These are phyloP conservation scores for Leishmania tarentolae DNA, from an alignment of 208 protist genomes.

Conservation along the genomic window DNA sequence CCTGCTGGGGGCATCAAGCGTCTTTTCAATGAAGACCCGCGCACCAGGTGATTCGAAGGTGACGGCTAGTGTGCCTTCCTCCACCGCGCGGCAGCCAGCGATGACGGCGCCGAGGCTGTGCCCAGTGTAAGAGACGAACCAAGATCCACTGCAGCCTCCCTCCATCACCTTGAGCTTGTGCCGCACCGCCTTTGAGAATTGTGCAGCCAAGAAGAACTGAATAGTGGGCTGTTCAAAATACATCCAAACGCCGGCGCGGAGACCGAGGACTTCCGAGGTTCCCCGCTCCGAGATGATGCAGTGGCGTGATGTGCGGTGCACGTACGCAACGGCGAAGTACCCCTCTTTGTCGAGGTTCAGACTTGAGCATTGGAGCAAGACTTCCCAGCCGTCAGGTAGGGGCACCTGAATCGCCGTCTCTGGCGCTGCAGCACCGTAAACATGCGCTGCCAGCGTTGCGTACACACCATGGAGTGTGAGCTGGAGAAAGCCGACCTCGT, in stretches of 20 bases:
- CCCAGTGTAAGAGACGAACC: constrained; percentile 85
- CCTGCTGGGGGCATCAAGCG: constrained; percentile 7
- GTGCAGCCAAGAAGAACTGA: constrained; percentile 79
- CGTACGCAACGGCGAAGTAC: constrained; percentile 86
- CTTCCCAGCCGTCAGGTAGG: constrained; percentile 73
- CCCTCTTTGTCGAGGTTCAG: constrained; percentile 83
- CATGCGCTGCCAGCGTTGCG: constrained; percentile 70
- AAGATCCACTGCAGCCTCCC: constrained; percentile 28
- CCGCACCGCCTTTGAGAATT: constrained; percentile 86
- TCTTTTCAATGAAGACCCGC: constrained; percentile 72
- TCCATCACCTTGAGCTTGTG: constrained; percentile 37
- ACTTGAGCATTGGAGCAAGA: constrained; percentile 62
- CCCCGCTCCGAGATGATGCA: constrained; percentile 90
- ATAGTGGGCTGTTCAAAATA: constrained; percentile 92
- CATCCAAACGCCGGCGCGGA: constrained; percentile 86
- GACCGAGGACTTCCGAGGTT: constrained; percentile 77
- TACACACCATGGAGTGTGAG: constrained; percentile 77
- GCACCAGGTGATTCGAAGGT: constrained; percentile 90
- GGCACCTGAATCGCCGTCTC: constrained; percentile 29
- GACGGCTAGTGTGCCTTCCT: constrained; percentile 78
- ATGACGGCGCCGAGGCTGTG: constrained; percentile 92
- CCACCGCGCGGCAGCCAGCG: constrained; percentile 72
- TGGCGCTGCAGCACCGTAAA: constrained; percentile 56
- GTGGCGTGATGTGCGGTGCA: constrained; percentile 61
- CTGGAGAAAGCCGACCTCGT: constrained; percentile 59